Conservation (phyloP, 2,329 filamentous ascomycete species). For the Diplodia scrobiculata region DNA sequence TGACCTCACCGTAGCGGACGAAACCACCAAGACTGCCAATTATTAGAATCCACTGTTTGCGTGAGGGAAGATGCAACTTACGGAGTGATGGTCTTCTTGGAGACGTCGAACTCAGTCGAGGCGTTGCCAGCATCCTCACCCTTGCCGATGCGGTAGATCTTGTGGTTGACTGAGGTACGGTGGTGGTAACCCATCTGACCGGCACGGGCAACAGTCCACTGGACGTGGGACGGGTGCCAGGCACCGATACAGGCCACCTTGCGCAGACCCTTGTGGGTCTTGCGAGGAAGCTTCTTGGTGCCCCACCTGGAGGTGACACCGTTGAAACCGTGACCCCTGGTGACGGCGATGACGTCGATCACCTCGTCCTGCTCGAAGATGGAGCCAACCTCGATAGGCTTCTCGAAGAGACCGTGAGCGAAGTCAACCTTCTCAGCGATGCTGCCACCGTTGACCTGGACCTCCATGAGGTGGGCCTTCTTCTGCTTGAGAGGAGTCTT, state of each 20-base stretch:
- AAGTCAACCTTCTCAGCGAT: conserved; percentile 96
- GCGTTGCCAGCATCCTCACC: conserved; percentile 87
- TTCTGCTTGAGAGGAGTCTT: conserved; percentile 99
- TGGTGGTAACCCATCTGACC: conserved; percentile 99
- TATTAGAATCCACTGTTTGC: conserved; percentile 41
- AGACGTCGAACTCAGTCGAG: conserved; percentile 91
- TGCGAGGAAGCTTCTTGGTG: conserved; percentile 99
- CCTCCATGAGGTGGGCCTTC: conserved; percentile 99
- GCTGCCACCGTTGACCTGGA: conserved; percentile 98
- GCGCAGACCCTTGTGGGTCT: conserved; percentile 99
- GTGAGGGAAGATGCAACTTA: conserved; percentile 60
- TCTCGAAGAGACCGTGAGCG: conserved; percentile 96
- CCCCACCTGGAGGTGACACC: conserved; percentile 98
- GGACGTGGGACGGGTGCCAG: conserved; percentile 99
- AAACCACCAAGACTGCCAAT: conserved; percentile 87
- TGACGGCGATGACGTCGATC: conserved; percentile 98
- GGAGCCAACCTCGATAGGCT: conserved; percentile 87
- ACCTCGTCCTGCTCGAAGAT: conserved; percentile 99
- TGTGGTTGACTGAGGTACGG: conserved; percentile 99
- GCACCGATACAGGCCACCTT: conserved; percentile 99
- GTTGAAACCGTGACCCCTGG: conserved; percentile 98
- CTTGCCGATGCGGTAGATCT: conserved; percentile 98
- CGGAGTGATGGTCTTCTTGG: conserved; percentile 99
- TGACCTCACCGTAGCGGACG: conserved; percentile 98
- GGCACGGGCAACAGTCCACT: conserved; percentile 99